These are phyloP conservation scores for Akanthomyces uredinophilus DNA, from an alignment of 2,329 filamentous ascomycete genomes.

Conservation along the genomic window DNA sequence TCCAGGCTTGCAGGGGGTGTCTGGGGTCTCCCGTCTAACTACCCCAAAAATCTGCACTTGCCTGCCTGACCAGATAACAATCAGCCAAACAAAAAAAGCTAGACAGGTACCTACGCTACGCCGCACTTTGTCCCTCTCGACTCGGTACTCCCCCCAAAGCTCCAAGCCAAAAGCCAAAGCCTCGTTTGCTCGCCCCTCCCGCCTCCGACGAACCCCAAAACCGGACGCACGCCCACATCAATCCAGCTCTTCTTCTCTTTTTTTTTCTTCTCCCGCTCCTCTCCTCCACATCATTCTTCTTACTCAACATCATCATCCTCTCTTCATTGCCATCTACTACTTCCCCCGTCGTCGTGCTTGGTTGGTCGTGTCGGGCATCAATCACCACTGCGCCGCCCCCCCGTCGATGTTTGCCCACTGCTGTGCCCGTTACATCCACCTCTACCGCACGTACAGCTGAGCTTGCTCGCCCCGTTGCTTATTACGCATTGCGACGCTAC, in stretches of 20 bases:
- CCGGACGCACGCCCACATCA: slow-evolving; percentile 4
- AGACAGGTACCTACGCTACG: not conserved
- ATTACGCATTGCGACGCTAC: not conserved
- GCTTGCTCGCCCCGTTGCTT: not conserved
- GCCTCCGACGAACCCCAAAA: slow-evolving; percentile 1
- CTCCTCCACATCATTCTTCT: not conserved
- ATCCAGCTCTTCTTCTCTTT: not conserved
- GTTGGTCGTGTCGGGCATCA: not conserved
- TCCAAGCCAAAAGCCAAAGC: no score
- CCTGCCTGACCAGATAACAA: not conserved
- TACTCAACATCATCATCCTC: not conserved
- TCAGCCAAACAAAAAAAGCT: no score
- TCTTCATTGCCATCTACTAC: not conserved
- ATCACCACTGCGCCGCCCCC: not conserved
- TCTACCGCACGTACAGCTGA: slow-evolving; percentile 14
- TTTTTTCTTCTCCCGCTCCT: not conserved
- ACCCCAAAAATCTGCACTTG: slow-evolving; percentile 9
- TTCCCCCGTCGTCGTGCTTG: not conserved
- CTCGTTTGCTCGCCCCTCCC: not conserved
- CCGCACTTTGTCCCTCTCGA: not conserved
- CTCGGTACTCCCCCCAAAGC: not conserved
- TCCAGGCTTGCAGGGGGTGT: no score
- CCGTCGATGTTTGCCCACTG: slow-evolving; percentile 13
- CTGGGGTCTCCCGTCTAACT: not conserved
- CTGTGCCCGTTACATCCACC: slow-evolving; percentile 2